phyloP scores from a whole-genome alignment of 2,329 filamentous ascomycete genomes.

The Tolypocladium tundrense region DNA sequence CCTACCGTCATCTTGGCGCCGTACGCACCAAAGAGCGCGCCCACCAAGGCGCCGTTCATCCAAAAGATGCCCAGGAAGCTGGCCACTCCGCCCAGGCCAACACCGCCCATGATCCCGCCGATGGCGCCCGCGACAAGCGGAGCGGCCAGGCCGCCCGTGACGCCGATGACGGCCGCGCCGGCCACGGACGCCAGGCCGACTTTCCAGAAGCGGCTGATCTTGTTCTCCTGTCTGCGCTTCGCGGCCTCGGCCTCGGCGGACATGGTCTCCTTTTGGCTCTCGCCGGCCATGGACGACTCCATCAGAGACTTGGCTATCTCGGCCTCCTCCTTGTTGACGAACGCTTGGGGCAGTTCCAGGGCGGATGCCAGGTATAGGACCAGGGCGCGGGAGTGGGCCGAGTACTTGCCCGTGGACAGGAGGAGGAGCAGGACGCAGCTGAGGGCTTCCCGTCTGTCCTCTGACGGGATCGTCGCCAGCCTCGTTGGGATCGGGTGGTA shows the following conservation, averaged over 20 bases:
- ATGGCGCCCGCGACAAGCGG: constrained; percentile 80
- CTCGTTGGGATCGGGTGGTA: constrained; percentile 45
- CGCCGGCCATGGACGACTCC: constrained; percentile 44
- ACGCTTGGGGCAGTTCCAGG: constrained; percentile 49
- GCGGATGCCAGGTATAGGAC: constrained; percentile 59
- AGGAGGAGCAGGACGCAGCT: constrained; percentile 62
- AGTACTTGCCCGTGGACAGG: constrained; percentile 64
- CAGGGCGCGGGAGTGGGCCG: constrained; percentile 60
- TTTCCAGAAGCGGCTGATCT: constrained; percentile 70
- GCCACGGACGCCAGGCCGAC: constrained; percentile 82
- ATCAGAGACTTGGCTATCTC: constrained; percentile 69
- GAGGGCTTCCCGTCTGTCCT: constrained; percentile 52
- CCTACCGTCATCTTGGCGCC: constrained; percentile 61
- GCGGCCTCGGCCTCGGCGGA: constrained; percentile 67
- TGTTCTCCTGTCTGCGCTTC: constrained; percentile 61
- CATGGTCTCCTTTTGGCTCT: constrained; percentile 37
- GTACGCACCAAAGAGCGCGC: constrained; percentile 80
- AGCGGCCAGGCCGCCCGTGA: constrained; percentile 84
- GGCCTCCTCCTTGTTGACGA: constrained; percentile 59
- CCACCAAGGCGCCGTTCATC: constrained; percentile 76
- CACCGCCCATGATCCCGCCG: constrained; percentile 72
- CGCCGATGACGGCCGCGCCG: constrained; percentile 80
- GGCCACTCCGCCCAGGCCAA: constrained; percentile 77
- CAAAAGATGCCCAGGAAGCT: constrained; percentile 80
- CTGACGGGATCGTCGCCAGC: constrained; percentile 43